Evolutionary conservation across 225 moss, liverwort and hornwort species (phyloP).

Genomic region (Sphagnum tenellum): DNA sequence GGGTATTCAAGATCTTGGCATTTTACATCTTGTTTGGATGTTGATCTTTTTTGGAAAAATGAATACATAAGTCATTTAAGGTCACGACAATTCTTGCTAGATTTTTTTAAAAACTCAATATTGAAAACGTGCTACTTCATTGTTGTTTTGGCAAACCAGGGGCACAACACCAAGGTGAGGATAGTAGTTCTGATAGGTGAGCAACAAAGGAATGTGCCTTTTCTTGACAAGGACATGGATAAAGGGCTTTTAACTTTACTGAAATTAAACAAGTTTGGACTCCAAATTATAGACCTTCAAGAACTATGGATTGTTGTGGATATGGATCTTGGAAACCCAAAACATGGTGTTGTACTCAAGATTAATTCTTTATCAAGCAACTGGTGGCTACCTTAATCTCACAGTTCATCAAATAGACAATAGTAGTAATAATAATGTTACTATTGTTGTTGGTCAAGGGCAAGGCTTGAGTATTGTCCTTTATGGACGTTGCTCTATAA

Average conservation of each 20-base stretch:
- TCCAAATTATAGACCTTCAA: conserved; percentile 77
- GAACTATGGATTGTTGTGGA: conserved; percentile 88
- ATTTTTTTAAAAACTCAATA: no score
- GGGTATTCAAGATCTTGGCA: no score
- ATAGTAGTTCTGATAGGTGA: conserved; percentile 45
- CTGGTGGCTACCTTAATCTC: conserved; percentile 74
- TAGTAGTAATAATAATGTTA: not conserved
- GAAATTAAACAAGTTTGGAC: conserved; percentile 87
- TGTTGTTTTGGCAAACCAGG: conserved; percentile 51
- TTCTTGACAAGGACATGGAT: conserved; percentile 84
- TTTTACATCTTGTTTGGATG: no score
- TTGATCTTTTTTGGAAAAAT: no score
- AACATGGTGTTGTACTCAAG: conserved; percentile 82
- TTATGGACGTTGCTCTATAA: conserved; percentile 77
- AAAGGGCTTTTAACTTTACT: conserved; percentile 80
- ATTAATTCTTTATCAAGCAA: conserved; percentile 72
- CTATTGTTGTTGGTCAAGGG: conserved; percentile 34
- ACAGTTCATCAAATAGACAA: conserved; percentile 71
- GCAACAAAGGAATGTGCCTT: conserved; percentile 55
- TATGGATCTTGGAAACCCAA: conserved; percentile 68
- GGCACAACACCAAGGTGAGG: conserved; percentile 35
- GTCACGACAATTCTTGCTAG: no score
- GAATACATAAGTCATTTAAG: no score
- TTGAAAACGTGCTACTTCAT: not conserved
- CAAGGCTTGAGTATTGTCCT: conserved; percentile 18